Evolutionary conservation across 73 alveolate genomes (phyloP), one percentile per base, ranked within the genome.

Genomic region (Effrenium voratum): DNA sequence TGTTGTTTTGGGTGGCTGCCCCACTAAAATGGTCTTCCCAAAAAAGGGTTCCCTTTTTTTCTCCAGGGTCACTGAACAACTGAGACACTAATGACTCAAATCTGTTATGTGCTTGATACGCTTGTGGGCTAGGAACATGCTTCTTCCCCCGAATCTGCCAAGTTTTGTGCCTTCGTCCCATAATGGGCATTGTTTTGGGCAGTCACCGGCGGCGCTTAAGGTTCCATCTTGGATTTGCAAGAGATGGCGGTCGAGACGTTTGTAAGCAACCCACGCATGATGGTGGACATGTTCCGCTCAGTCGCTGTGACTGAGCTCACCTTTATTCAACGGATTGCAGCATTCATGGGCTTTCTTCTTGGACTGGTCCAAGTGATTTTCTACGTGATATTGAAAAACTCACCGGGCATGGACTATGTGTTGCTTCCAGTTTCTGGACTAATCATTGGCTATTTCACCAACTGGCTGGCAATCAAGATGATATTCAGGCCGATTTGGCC

Each of bases 201-300:
- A 22, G 16, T 0, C 0, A 22, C 72, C 72, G 72, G 72, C 28
- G 72, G 22, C 3, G 28, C 0, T n/a, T 57, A 22, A 57, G 72
- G 72, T 45, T 45, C 90, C 15, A 87, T 87, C 30, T 70, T 87
- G 68, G 95, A 87, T 47, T 44, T 87, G 85, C 95, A 87, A 38
- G 84, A 60, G 84, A 87, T 87, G 95, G 46, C 95, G 1, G 95
- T 87, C 16, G 95, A 87, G 50, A 87, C 95, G 38, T 87, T 87
- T 44, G 95, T 87, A 47, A 87, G 63, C 95, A 87, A 87, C 49
- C 95, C 95, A 26, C 95, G 95, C 32, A 87, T 87, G 95, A 87
- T 87, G 95, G 95, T 87, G 55, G 95, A 87, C 32, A 87, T 87
- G 95, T 87, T 87, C 68, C 60, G 95, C 10, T 87, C 95, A 10